Evolutionary conservation across 176 grass and related monocot genomes (phyloP), one percentile per base, ranked within the genome.

Genomic region (Aegilops tauschii): DNA sequence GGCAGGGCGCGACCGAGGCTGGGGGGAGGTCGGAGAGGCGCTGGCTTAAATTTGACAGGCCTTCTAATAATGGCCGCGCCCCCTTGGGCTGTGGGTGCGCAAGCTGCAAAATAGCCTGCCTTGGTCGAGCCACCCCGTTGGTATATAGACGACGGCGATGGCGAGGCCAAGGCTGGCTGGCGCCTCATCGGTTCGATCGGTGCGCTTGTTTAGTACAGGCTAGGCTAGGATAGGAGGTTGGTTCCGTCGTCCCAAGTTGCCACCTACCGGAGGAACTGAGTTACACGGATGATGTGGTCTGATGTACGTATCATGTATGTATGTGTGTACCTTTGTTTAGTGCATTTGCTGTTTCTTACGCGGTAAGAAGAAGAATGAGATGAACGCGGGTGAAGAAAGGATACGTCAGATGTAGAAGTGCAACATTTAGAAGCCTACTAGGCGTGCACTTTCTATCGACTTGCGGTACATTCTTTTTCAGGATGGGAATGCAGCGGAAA

Each of bases 21-120:
- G 77, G 45, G 82, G 45, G 61, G 86, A 64, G 45, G 76, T 47
- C 40, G 42, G 12, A 50, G 72, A 75, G 25, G 42, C 12, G 23
- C 23, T 75, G 59, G 72, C 63, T 83, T 83, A 76, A 91, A 87
- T 80, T 87, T 76, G 76, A 28, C 85, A 87, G 6, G n/a, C 36
- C 70, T 89, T 62, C 81, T 87, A 91, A 69, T 84, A 82, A 84
- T 73, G 70, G 70, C 70, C 69, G 37, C 10, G 5, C 37, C 69
- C 69, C 10, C 20, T 58, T 50, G 13, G 13, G 68, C 34, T 70
- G 18, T 70, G 18, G 9, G 71, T 58, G 89, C 20, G 76, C 17
- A 45, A 31, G 65, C 89, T 81, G 54, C 37, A 21, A 90, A 86
- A 82, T 82, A 78, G 84, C 28, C 84, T 59, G 18, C 54, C 56